phyloP scores from a whole-genome alignment of 1,139 yeast genomes.

The Saccharomycopsis crataegensis region DNA sequence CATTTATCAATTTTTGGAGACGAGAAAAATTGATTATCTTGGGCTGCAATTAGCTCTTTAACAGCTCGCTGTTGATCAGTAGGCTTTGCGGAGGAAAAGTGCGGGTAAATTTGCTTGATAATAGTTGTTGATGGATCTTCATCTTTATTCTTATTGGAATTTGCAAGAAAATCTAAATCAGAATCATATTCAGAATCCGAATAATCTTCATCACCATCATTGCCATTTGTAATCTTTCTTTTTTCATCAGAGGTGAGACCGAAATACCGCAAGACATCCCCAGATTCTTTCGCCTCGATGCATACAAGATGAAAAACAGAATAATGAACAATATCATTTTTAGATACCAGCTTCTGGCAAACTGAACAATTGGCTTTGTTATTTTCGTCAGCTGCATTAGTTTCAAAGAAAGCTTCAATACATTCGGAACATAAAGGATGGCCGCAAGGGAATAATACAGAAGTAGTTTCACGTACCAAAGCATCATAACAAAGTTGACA shows the following conservation, averaged over 20 bases:
- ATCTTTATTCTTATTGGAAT: neutral
- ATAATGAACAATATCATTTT: constrained; percentile 41
- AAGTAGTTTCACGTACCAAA: constrained; percentile 39
- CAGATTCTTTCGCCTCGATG: constrained; percentile 24
- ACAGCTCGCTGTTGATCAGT: constrained; percentile 11
- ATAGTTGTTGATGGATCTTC: neutral
- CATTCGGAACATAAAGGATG: constrained; percentile 58
- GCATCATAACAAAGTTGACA: constrained; percentile 70
- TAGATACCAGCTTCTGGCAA: constrained; percentile 38
- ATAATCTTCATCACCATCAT: neutral
- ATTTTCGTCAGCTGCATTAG: constrained; percentile 30
- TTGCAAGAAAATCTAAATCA: neutral
- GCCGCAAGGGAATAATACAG: constrained; percentile 55
- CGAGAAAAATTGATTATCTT: constrained; percentile 32
- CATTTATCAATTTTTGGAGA: constrained; percentile 52
- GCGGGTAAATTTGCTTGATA: constrained; percentile 5
- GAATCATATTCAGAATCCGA: neutral
- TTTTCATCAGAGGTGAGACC: neutral
- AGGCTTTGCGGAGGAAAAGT: neutral
- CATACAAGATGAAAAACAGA: constrained; percentile 43
- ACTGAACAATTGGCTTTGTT: constrained; percentile 47
- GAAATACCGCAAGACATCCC: neutral
- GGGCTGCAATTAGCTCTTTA: constrained; percentile 27
- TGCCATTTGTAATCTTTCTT: neutral
- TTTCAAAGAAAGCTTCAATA: constrained; percentile 43